A percentile compares a stretch with the other conserved stretches of the same genome.
phyloP scores from a whole-genome alignment of 495 filamentous ascomycete species.

The Talaromyces borbonicus region DNA sequence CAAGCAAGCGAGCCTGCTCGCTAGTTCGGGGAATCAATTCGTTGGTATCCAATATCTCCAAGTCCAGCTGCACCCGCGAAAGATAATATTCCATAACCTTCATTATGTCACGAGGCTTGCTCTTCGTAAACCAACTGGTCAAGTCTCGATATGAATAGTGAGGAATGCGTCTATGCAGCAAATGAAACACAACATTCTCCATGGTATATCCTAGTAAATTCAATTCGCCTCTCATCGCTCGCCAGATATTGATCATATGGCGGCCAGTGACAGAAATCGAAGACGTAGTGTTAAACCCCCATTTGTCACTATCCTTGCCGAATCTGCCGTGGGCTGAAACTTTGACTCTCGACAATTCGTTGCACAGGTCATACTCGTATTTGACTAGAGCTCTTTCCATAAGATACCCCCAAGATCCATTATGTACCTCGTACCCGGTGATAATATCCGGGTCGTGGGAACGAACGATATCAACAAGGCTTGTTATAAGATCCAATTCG shows the following conservation, averaged over 20 bases:
- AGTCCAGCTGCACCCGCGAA: constrained; percentile 66
- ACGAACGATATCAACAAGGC: constrained; percentile 79
- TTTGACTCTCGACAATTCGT: constrained; percentile 84
- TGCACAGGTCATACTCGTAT: constrained; percentile 82
- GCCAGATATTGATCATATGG: constrained; percentile 96
- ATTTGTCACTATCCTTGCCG: constrained; percentile 76
- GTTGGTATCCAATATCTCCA: constrained; percentile 86
- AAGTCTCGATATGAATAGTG: constrained; percentile 72
- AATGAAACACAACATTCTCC: constrained; percentile 93
- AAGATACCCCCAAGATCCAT: constrained; percentile 86
- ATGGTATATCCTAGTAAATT: constrained; percentile 88
- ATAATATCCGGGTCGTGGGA: constrained; percentile 83
- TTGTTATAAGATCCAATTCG: constrained; percentile 75
- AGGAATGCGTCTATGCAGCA: constrained; percentile 83
- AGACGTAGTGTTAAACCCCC: constrained; percentile 88
- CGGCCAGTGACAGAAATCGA: constrained; percentile 81
- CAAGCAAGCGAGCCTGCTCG: constrained; percentile 87
- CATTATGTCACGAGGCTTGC: constrained; percentile 53
- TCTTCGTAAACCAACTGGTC: constrained; percentile 69
- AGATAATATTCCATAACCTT: constrained; percentile 74
- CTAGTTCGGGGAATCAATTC: constrained; percentile 83
- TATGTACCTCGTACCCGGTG: constrained; percentile 92
- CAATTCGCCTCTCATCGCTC: constrained; percentile 85
- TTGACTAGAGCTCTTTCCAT: constrained; percentile 79
- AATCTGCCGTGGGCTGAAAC: constrained; percentile 69